Evolutionary conservation across 306 rosid species (phyloP).

Genomic region (Cicer judaicum): DNA sequence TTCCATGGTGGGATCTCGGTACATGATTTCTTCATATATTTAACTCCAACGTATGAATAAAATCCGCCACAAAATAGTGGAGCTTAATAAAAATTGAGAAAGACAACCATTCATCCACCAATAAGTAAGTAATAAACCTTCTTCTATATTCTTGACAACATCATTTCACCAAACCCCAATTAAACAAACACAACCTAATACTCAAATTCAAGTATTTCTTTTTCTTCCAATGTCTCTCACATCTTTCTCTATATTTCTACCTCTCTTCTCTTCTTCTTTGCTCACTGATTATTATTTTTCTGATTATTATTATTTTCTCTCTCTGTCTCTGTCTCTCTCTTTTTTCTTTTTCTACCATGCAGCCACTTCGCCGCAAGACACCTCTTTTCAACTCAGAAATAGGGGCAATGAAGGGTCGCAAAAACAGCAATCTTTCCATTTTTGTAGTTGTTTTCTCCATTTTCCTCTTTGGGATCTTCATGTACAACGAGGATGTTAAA

Average conservation of each 20-base stretch:
- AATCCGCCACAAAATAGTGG: neutral
- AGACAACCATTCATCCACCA: constrained; percentile 72
- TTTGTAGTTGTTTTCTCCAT: constrained; percentile 81
- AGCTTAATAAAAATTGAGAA: constrained; percentile 52
- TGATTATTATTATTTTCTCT: neutral
- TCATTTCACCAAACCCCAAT: constrained; percentile 84
- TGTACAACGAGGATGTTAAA: constrained; percentile 94
- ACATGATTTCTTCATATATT: too few relatives aligned
- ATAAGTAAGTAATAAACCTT: constrained; percentile 26
- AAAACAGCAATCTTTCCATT: constrained; percentile 77
- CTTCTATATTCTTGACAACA: constrained; percentile 53
- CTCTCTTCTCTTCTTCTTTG: constrained; percentile 41
- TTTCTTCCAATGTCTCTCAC: constrained; percentile 43
- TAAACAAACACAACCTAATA: constrained; percentile 53
- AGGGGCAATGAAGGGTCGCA: constrained; percentile 72
- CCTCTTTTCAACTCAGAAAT: constrained; percentile 65
- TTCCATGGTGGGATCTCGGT: too few relatives aligned
- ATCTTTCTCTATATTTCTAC: constrained; percentile 59
- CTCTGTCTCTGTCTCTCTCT: neutral
- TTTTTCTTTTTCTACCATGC: constrained; percentile 57
- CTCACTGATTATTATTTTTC: neutral
- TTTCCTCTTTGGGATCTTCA: constrained; percentile 85
- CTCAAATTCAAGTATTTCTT: constrained; percentile 36
- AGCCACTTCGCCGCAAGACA: constrained; percentile 71
- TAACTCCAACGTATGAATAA: neutral